phyloP scores from a whole-genome alignment of 2,329 filamentous ascomycete species.

The Nemania abortiva region DNA sequence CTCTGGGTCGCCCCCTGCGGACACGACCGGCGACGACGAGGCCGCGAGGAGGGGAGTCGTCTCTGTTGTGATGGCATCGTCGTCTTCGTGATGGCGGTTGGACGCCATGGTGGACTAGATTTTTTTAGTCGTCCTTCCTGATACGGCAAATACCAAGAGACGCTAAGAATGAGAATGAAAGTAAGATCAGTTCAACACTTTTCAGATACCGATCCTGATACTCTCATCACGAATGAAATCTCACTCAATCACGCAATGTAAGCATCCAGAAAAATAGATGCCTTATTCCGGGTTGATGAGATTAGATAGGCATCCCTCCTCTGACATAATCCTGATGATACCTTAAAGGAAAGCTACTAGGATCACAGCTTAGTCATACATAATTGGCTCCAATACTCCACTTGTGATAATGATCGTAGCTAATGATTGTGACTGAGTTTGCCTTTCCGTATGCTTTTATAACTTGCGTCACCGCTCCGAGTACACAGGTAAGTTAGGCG shows the following conservation, averaged over 20 bases:
- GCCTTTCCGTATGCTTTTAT: too few relatives aligned
- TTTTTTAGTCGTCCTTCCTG: neutral
- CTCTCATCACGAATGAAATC: neutral
- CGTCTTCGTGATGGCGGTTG: slow-evolving; percentile 1
- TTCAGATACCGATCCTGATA: neutral
- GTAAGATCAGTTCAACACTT: neutral
- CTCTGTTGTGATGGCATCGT: slow-evolving; percentile 32
- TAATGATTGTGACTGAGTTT: too few relatives aligned
- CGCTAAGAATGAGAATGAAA: neutral
- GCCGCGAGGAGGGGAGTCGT: slow-evolving; percentile 35
- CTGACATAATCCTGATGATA: neutral
- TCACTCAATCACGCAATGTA: neutral
- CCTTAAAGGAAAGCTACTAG: neutral
- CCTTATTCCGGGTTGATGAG: neutral
- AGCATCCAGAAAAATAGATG: neutral
- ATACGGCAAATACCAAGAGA: neutral
- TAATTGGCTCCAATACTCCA: too few relatives aligned
- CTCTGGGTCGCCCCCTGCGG: slow-evolving; percentile 6
- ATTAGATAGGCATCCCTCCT: neutral
- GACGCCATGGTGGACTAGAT: slow-evolving; percentile 22
- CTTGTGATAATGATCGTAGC: too few relatives aligned
- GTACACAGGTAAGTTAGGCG: too few relatives aligned
- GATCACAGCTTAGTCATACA: too few relatives aligned
- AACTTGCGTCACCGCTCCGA: too few relatives aligned
- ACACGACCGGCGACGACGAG: slow-evolving; percentile 21